Base-by-base conservation (phyloP, 257 asterid species). In the Agastache rugosa region DNA sequence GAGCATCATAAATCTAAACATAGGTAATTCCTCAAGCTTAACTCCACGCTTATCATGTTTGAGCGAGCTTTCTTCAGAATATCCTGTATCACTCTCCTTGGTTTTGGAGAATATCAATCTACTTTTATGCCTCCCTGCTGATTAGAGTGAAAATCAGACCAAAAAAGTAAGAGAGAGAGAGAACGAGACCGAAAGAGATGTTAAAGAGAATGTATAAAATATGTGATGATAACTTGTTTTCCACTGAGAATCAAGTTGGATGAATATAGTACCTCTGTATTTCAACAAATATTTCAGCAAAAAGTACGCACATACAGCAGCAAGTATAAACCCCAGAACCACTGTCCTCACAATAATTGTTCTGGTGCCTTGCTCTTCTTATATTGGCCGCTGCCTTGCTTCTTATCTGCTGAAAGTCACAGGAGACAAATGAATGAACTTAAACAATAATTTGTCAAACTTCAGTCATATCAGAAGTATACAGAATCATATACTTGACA, bases 21-120 rank as follows among this genome's bases (percentile, higher is more conserved):
- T 22, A 3, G 74, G 77, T 53, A 77, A 16, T 39, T 77, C 82
- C 34, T 80, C 71, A 55, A 80, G 75, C 19, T 71, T 25, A 56
- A 56, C 65, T 63, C 70, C 80, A 39, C 53, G 60, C 17, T n/a
- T 20, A 39, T 34, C 45, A 10, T 66, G 35, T 29, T 61, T 55
- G 14, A 63, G 59, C 14, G 2, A 5, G 27, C 39, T 55, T 45
- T 74, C 73, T 17, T 15, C 29, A 37, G 71, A 61, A 41, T 63
- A 41, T 19, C n/a, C 48, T 39, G 55, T 0, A 16, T 73, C 72
- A 16, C 15, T 58, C 10, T 11, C 63, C 16, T 22, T 45, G 14
- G 35, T 31, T 60, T 14, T 41, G n/a, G 37, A 16, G 48, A 6
- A 8, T 4, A 44, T 4, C 23, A 34, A 29, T 34, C 27, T 31